These are phyloP conservation scores for Osmozyma mogii DNA, from an alignment of 805 yeast genomes.

Conservation along the genomic window DNA sequence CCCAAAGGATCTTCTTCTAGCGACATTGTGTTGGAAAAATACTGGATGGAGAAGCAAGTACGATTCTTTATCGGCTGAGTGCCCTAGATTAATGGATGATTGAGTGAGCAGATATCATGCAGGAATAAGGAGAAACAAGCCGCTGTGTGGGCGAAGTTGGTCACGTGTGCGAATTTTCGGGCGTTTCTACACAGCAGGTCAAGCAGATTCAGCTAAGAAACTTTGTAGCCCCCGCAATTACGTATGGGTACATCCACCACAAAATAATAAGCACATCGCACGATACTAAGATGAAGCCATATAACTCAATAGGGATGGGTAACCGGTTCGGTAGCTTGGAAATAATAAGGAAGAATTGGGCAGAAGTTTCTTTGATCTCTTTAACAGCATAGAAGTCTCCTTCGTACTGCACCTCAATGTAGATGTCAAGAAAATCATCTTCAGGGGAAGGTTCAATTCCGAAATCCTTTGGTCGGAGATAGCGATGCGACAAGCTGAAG, in stretches of 20 bases:
- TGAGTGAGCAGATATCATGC: too few relatives aligned
- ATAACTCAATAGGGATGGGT: slow-evolving; percentile 14
- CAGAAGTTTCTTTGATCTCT: slow-evolving; percentile 2
- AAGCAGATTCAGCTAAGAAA: background rate
- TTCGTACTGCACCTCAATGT: slow-evolving; percentile 7
- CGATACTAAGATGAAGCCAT: slow-evolving; percentile 9
- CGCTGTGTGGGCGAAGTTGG: too few relatives aligned
- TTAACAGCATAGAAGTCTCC: slow-evolving; percentile 11
- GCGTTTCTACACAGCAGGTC: too few relatives aligned
- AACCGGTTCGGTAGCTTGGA: slow-evolving; percentile 10
- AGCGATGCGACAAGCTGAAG: slow-evolving; percentile 7
- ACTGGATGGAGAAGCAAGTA: too few relatives aligned
- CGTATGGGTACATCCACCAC: background rate
- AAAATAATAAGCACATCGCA: background rate
- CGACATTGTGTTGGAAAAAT: too few relatives aligned
- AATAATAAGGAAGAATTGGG: slow-evolving; percentile 5
- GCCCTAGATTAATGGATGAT: too few relatives aligned
- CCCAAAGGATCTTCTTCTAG: slow-evolving; percentile 43
- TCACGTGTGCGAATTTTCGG: too few relatives aligned
- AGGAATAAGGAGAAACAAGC: too few relatives aligned
- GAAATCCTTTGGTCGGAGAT: slow-evolving; percentile 6
- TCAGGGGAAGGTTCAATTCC: background rate
- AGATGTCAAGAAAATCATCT: slow-evolving; percentile 7
- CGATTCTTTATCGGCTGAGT: too few relatives aligned
- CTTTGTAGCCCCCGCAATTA: background rate